These are phyloP conservation scores for Trypanosoma melophagium DNA, from an alignment of 208 protist species.

Conservation along the genomic window DNA sequence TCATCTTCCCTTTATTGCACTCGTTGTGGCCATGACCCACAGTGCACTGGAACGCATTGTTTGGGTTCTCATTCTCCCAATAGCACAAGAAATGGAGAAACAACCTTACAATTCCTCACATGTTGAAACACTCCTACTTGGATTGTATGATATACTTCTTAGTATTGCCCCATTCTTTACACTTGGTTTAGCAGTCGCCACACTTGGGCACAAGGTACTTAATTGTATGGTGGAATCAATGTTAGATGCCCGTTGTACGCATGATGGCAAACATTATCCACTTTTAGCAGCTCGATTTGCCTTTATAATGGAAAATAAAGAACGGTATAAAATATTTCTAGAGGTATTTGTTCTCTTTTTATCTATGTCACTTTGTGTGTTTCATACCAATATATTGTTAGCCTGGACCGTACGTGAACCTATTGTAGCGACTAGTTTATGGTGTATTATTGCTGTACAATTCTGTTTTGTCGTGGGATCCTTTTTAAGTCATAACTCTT, in stretches of 20 bases:
- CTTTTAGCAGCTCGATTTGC: conserved; percentile 49
- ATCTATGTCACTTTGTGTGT: conserved; percentile 27
- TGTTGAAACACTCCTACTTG: conserved; percentile 51
- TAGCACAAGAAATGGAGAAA: conserved; percentile 78
- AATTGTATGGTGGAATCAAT: conserved; percentile 76
- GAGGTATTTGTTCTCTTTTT: conserved; percentile 36
- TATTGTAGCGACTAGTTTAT: conserved; percentile 27
- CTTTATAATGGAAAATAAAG: conserved; percentile 57
- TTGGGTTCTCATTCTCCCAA: conserved; percentile 80
- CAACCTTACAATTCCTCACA: conserved; percentile 58
- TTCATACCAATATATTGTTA: conserved; percentile 56
- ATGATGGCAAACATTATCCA: conserved; percentile 75
- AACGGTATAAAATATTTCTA: conserved; percentile 44
- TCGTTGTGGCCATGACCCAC: conserved; percentile 74
- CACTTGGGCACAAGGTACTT: conserved; percentile 70
- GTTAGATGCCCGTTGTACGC: conserved; percentile 66
- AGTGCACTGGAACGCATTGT: conserved; percentile 80
- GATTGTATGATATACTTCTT: conserved; percentile 56
- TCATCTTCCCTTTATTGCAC: conserved; percentile 64
- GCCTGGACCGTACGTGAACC: conserved; percentile 43
- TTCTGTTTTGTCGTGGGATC: conserved; percentile 42
- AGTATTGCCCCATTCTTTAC: conserved; percentile 65
- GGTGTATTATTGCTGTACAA: conserved; percentile 35
- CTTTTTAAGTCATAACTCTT: conserved; percentile 21
- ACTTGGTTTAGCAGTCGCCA: conserved; percentile 56